A percentile compares a stretch with the other conserved stretches of the same genome.
Evolutionary conservation across 148 eudicot species (phyloP).

Genomic region (Cornus controversa): DNA sequence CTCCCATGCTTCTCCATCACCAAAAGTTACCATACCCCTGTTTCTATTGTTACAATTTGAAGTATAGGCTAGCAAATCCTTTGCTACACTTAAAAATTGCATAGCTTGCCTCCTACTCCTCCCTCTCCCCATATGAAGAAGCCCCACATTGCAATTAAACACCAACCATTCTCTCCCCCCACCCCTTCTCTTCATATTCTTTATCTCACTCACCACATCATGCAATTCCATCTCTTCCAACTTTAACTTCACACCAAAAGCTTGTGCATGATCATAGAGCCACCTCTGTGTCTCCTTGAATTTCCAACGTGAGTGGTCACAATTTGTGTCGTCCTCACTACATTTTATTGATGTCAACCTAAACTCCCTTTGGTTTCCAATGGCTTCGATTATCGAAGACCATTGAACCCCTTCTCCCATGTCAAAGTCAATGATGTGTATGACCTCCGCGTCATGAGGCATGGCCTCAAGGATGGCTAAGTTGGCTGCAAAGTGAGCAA

Average conservation of each 20-base stretch:
- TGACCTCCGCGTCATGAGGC: constrained; percentile 1
- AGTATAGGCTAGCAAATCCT: constrained; percentile 11
- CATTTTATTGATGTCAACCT: constrained; percentile 25
- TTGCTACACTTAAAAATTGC: constrained; percentile 33
- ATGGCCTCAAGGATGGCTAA: constrained; percentile 19
- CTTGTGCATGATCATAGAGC: constrained; percentile 19
- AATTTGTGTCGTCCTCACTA: background rate
- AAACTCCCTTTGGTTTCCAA: constrained; percentile 16
- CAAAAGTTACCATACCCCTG: constrained; percentile 16
- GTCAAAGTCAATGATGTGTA: constrained; percentile 27
- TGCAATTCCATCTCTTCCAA: constrained; percentile 24
- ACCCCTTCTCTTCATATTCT: constrained; percentile 3
- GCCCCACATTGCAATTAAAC: constrained; percentile 37
- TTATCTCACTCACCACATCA: constrained; percentile 16
- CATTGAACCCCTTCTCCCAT: constrained; percentile 26
- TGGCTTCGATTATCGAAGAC: constrained; percentile 21
- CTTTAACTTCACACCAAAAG: constrained; percentile 19
- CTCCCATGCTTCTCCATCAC: constrained; percentile 24
- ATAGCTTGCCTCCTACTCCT: constrained; percentile 16
- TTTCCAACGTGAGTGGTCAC: constrained; percentile 13
- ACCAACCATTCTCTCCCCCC: constrained; percentile 21
- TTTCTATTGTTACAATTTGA: background rate
- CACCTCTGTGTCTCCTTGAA: constrained; percentile 28
- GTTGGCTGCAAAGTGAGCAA: constrained; percentile 24
- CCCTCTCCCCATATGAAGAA: constrained; percentile 40